Evolutionary conservation across 202 grass and related monocot genomes (phyloP).

Genomic region (Eragrostis tef): DNA sequence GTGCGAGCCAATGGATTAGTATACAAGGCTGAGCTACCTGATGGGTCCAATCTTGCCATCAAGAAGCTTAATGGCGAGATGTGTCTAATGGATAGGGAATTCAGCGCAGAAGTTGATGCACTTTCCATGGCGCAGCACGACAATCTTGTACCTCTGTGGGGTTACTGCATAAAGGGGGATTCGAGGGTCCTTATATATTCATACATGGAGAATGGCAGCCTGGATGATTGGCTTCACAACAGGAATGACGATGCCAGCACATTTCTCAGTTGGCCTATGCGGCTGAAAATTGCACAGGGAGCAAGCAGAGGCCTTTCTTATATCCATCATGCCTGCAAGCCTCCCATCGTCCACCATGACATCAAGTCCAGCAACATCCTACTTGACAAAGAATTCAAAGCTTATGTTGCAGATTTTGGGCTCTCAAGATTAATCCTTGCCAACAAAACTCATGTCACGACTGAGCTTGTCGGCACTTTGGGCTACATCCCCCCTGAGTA

Average conservation of each 20-base stretch:
- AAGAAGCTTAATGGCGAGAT: conserved; percentile 75
- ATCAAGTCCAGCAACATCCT: conserved; percentile 92
- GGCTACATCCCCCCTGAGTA: conserved; percentile 92
- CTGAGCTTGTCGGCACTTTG: conserved; percentile 68
- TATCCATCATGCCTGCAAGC: conserved; percentile 70
- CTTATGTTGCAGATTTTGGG: conserved; percentile 78
- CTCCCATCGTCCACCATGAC: conserved; percentile 78
- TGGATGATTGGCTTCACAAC: conserved; percentile 87
- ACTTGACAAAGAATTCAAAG: conserved; percentile 66
- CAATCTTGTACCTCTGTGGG: conserved; percentile 80
- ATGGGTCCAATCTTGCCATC: conserved; percentile 65
- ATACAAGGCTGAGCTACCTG: conserved; percentile 65
- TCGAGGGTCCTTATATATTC: conserved; percentile 72
- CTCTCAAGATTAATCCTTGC: conserved; percentile 67
- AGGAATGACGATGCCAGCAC: conserved; percentile 41
- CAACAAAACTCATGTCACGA: conserved; percentile 79
- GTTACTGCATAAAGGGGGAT: conserved; percentile 54
- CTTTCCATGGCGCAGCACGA: conserved; percentile 72
- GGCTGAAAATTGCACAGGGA: conserved; percentile 69
- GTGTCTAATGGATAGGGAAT: conserved; percentile 75
- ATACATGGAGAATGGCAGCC: conserved; percentile 87
- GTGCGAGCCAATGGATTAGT: conserved; percentile 71
- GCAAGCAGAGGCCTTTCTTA: conserved; percentile 65
- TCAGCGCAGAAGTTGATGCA: conserved; percentile 75
- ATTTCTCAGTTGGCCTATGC: conserved; percentile 67